Conservation (phyloP, 1,284 basidiomycete genomes). For the Rhodotorula sp. region DNA sequence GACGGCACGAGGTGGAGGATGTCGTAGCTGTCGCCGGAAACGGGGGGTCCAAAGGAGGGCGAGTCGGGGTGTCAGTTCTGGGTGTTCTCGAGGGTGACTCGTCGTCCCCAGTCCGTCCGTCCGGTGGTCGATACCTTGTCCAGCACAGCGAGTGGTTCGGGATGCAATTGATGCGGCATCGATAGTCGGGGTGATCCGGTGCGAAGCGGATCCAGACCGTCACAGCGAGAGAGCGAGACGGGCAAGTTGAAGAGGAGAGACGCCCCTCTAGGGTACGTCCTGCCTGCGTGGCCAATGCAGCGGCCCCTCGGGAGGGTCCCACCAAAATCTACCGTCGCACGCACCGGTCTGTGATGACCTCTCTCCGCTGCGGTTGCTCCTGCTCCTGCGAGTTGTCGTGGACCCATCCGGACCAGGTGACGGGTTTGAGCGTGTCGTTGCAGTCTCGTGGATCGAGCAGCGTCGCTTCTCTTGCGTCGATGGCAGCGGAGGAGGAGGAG, state of each 20-base stretch:
- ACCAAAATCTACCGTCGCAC: neutral
- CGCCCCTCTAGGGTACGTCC: no score
- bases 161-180: no score
- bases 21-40: conserved; percentile 28
- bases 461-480: conserved; percentile 28
- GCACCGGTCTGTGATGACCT: conserved; percentile 31
- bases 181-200: no score
- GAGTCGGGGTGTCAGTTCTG: neutral
- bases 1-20: conserved; percentile 29
- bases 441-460: conserved; percentile 8
- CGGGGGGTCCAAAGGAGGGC: neutral
- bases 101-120: neutral
- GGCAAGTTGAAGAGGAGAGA: no score
- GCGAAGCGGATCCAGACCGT: no score
- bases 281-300: neutral
- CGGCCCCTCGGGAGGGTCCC: no score
- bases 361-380: neutral
- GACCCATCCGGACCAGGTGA: neutral
- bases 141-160: no score
- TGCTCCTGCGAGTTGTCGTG: conserved; percentile 5
- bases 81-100: neutral
- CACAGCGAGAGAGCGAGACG: no score
- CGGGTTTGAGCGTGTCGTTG: neutral
- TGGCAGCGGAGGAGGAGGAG: neutral
- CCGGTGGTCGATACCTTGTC: no score